phyloP scores from a whole-genome alignment of 1,284 basidiomycete species.

The Laetiporus sulphureus region DNA sequence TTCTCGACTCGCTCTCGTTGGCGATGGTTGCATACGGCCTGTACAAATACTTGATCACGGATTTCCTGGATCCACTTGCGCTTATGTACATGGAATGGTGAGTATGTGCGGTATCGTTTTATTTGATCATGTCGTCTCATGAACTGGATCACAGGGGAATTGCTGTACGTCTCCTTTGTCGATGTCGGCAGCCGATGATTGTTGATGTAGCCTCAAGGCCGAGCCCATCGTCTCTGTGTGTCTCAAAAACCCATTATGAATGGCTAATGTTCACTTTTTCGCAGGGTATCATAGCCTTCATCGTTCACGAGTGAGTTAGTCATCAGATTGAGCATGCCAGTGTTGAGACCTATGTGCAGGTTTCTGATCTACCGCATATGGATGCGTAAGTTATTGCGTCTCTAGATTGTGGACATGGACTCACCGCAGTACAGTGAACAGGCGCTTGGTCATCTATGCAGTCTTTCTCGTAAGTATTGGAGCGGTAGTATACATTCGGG shows the following conservation, averaged over 20 bases:
- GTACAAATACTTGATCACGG: not conserved
- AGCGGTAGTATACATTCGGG: not conserved
- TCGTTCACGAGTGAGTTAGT: not conserved
- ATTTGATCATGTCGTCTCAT: no score
- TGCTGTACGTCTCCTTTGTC: not conserved
- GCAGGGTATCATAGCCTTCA: no score
- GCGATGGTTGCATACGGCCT: constrained; percentile 1
- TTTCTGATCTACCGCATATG: not conserved
- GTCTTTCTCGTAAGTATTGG: not conserved
- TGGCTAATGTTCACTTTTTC: not conserved
- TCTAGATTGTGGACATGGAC: not conserved
- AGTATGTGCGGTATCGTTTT: not conserved
- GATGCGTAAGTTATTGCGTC: not conserved
- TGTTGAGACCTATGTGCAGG: not conserved
- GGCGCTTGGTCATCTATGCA: not conserved
- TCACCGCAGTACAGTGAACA: not conserved
- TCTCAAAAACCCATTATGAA: not conserved
- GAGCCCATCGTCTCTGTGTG: constrained; percentile 1
- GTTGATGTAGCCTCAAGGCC: not conserved
- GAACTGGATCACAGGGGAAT: not conserved
- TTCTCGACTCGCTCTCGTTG: not conserved
- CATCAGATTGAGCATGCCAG: no score
- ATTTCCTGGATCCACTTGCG: not conserved
- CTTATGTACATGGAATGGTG: not conserved
- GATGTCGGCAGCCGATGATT: not conserved